Evolutionary conservation across 2,329 filamentous ascomycete species (phyloP).

Genomic region (Coniochaeta sp.): DNA sequence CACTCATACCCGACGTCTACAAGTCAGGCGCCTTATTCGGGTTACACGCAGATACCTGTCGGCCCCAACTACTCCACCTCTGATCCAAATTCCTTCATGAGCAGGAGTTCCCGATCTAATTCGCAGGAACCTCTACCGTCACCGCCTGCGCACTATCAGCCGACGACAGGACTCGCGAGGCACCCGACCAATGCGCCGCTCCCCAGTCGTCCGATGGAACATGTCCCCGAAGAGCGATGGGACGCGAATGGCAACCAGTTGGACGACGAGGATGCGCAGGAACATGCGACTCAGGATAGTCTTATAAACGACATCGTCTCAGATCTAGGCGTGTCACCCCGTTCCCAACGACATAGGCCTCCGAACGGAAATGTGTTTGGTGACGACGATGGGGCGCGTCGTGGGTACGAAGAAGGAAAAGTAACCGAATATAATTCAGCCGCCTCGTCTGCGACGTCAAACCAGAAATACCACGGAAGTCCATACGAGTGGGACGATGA

Average conservation of each 20-base stretch:
- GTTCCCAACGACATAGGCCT: conserved; percentile 31
- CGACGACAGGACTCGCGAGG: conserved; percentile 40
- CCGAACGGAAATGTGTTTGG: conserved; percentile 40
- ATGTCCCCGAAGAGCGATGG: conserved; percentile 34
- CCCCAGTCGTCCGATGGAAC: conserved; percentile 44
- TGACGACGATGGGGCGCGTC: conserved; percentile 37
- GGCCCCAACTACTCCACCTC: conserved; percentile 40
- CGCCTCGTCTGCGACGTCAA: conserved; percentile 28
- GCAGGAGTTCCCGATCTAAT: conserved; percentile 37
- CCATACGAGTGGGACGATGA: conserved; percentile 44
- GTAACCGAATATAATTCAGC: conserved; percentile 32
- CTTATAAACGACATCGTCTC: conserved; percentile 53
- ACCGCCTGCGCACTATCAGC: conserved; percentile 31
- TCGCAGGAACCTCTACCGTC: conserved; percentile 42
- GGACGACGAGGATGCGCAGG: conserved; percentile 27
- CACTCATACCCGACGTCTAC: conserved; percentile 17
- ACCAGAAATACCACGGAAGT: conserved; percentile 25
- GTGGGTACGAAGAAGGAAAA: conserved; percentile 19
- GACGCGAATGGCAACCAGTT: conserved; percentile 22
- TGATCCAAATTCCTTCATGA: conserved; percentile 39
- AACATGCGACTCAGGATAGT: conserved; percentile 35
- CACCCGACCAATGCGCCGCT: conserved; percentile 55
- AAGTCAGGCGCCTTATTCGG: conserved; percentile 41
- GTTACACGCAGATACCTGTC: conserved; percentile 43
- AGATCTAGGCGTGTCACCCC: conserved; percentile 34